Evolutionary conservation across 495 filamentous ascomycete genomes (phyloP).

Genomic region (Margaritispora aquatica): DNA sequence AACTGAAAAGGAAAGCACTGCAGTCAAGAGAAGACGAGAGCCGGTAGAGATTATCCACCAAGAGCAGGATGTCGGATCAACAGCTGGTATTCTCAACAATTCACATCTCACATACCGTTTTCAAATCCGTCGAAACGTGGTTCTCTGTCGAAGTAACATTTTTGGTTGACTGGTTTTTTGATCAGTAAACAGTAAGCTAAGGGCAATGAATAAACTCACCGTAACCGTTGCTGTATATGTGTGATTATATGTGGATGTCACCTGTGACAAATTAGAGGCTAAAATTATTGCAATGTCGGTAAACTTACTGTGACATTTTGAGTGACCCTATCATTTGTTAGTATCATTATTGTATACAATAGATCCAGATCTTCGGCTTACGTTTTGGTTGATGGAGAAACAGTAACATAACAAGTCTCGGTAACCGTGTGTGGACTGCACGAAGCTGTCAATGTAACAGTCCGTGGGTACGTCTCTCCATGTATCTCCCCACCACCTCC

Average conservation of each 20-base stretch:
- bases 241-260: background rate
- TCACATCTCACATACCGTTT: background rate
- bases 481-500: background rate
- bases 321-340: background rate
- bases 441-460: background rate
- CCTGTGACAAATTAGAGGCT: background rate
- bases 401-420: background rate
- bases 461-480: background rate
- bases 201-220: background rate
- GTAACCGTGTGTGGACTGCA: background rate
- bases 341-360: background rate
- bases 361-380: background rate
- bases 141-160: background rate
- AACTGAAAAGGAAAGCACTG: background rate
- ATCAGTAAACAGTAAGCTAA: background rate
- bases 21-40: background rate
- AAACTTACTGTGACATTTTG: background rate
- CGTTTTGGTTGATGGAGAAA: background rate
- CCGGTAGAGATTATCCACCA: too few species aligned
- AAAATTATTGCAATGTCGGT: background rate
- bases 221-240: background rate
- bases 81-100: too few species aligned
- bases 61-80: too few species aligned
- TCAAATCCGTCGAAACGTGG: background rate
- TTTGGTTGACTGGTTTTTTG: background rate